Base-by-base conservation (phyloP, 495 filamentous ascomycete genomes). In the Oidiodendron maius region DNA sequence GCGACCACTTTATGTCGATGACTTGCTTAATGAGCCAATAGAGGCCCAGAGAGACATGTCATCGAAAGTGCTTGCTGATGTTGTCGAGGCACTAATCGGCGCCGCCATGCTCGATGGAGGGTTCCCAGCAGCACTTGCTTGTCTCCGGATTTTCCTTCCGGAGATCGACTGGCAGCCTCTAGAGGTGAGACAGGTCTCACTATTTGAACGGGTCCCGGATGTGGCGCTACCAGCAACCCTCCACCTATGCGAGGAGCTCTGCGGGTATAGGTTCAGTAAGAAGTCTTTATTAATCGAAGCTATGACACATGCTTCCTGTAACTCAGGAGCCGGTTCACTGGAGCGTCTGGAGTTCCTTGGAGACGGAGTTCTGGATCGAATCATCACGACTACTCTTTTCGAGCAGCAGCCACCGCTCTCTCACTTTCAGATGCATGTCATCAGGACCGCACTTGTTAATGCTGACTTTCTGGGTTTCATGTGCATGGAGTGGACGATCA, bases 301-400 rank as follows among this genome's bases (percentile, higher is more conserved):
- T 2, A 70, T 95, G 24, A 96, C 90, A 0, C 93, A 96, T 60
- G 69, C 83, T 0, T 95, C 89, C 2, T 87, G 75, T 55, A 68
- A 65, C 28, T 63, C 68, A 35, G 58, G 63, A n/a, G 60, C 62
- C 6, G 66, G 66, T 1, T 91, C 84, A 5, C 87, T 94, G 61
- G 85, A 97, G 54, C 82, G 91, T 0, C 74, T 96, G 12, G 93
- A 98, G 61, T 97, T 89, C 62, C 72, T 96, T 0, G 93, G 93
- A 6, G 93, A 98, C 58, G 76, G 89, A 0, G 67, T 96, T 10
- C 78, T 98, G 0, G 93, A 98, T 60, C 80, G 78, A 61, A 62
- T 96, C 41, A 71, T 97, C 39, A 75, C 84, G 8, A 67, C 64
- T 2, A 62, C 61, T 1, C 65, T 89, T 8, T 78, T 68, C 51